A percentile compares a stretch with the other conserved stretches of the same genome.
Evolutionary conservation across 768 basidiomycete genomes (phyloP).

Genomic region (Symmetrospora coprosmae): DNA sequence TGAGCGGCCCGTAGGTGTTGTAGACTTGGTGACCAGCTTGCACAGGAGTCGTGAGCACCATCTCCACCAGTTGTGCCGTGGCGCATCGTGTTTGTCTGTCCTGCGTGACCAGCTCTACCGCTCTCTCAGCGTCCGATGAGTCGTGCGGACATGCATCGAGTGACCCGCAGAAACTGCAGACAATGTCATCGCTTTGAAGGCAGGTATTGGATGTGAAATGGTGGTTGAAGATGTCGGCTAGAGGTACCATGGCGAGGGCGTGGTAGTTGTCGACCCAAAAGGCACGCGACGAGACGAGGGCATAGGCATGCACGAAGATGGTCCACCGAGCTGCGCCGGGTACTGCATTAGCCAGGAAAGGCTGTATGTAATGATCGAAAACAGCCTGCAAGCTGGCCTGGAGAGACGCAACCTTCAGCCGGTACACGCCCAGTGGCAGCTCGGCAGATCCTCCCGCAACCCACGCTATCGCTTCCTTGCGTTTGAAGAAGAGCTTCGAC

Average conservation of each 20-base stretch:
- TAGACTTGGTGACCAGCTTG: slow-evolving; percentile 48
- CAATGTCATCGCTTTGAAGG: slow-evolving; percentile 54
- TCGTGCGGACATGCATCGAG: slow-evolving; percentile 57
- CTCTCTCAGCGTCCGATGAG: slow-evolving; percentile 30
- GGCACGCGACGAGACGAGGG: slow-evolving; percentile 63
- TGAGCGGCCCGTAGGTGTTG: slow-evolving; percentile 57
- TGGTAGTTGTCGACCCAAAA: slow-evolving; percentile 73
- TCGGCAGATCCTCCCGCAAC: too few relatives aligned
- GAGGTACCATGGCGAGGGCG: slow-evolving; percentile 65
- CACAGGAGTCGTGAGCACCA: slow-evolving; percentile 51
- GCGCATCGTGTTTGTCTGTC: slow-evolving; percentile 8
- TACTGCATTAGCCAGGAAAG: too few relatives aligned
- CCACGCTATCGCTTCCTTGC: slow-evolving; percentile 10
- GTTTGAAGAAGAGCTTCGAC: slow-evolving; percentile 14
- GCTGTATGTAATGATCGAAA: too few relatives aligned
- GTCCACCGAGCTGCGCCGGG: too few relatives aligned
- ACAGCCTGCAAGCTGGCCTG: too few relatives aligned
- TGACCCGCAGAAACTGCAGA: slow-evolving; percentile 59
- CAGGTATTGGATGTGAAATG: slow-evolving; percentile 17
- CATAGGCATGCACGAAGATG: slow-evolving; percentile 47
- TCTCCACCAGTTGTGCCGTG: slow-evolving; percentile 45
- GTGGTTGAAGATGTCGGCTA: slow-evolving; percentile 50
- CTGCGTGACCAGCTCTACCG: not conserved
- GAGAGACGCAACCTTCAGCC: too few relatives aligned
- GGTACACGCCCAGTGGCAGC: too few relatives aligned